Conservation (phyloP, 768 basidiomycete genomes). For the Trametes gibbosa region DNA sequence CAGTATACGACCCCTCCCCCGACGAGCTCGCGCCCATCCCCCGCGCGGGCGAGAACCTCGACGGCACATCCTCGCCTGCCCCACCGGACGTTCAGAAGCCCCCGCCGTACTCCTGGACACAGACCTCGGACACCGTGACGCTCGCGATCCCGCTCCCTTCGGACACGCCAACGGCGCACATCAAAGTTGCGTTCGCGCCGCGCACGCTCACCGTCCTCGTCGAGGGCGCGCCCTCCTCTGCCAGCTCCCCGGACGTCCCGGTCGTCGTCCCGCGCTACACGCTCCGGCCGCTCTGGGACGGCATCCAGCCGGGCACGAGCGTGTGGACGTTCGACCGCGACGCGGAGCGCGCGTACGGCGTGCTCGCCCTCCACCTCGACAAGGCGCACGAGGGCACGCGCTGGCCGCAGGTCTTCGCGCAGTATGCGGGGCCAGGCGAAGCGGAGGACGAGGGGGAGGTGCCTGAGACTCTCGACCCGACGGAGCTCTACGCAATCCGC, state of each 20-base stretch:
- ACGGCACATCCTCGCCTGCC: constrained; percentile 26
- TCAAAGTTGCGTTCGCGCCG: constrained; percentile 65
- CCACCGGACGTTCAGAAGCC: constrained; percentile 42
- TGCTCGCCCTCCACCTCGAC: constrained; percentile 82
- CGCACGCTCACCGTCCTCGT: constrained; percentile 67
- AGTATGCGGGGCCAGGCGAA: constrained; percentile 39
- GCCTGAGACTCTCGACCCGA: constrained; percentile 85
- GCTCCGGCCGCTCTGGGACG: constrained; percentile 72
- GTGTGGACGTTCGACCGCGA: constrained; percentile 93
- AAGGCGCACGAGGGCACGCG: constrained; percentile 80
- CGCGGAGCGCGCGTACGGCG: constrained; percentile 61
- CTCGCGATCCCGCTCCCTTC: constrained; percentile 83
- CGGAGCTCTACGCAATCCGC: constrained; percentile 73
- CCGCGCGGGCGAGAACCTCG: constrained; percentile 54
- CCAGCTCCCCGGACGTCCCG: constrained; percentile 1
- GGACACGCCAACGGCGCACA: constrained; percentile 55
- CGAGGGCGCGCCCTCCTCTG: constrained; percentile 26
- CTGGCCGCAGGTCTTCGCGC: constrained; percentile 85
- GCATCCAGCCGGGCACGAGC: constrained; percentile 72
- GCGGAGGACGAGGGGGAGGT: constrained; percentile 57
- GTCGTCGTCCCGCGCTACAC: constrained; percentile 57
- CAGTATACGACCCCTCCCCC: constrained; percentile 52
- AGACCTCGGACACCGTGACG: constrained; percentile 79
- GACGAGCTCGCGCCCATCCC: constrained; percentile 75
- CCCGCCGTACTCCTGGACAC: constrained; percentile 91